phyloP scores from a whole-genome alignment of 78 protist species.

The Diacronema lutheri region DNA sequence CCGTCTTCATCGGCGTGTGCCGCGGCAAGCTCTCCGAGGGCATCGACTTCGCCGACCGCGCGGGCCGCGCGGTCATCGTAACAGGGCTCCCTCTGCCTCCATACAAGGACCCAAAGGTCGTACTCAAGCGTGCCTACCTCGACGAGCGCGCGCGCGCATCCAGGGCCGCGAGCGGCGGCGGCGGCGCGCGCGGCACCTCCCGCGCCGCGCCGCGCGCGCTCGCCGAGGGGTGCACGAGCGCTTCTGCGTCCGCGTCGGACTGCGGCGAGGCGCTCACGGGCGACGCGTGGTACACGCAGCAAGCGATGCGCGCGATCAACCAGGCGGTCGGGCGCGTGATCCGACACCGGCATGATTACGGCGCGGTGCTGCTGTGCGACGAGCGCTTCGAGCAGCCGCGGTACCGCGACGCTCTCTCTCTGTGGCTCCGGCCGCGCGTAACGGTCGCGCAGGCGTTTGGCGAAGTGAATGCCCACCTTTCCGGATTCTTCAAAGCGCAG shows the following conservation, averaged over 20 bases:
- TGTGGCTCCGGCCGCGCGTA: background rate
- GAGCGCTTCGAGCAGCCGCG: background rate
- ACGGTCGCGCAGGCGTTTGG: background rate
- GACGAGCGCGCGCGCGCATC: slow-evolving; percentile 15
- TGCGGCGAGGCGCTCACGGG: slow-evolving; percentile 39
- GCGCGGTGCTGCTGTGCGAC: slow-evolving; percentile 88
- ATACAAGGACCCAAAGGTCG: slow-evolving; percentile 5
- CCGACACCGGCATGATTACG: slow-evolving; percentile 88
- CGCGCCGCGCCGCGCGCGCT: background rate
- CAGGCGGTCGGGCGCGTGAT: slow-evolving; percentile 97
- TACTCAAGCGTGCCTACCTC: slow-evolving; percentile 47
- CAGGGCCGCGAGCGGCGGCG: background rate
- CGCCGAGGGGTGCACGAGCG: background rate
- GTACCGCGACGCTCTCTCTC: background rate
- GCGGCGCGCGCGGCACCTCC: background rate
- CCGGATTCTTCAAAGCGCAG: background rate
- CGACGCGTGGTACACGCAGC: slow-evolving; percentile 73
- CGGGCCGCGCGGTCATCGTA: slow-evolving; percentile 92
- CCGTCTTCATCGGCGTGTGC: slow-evolving; percentile 83
- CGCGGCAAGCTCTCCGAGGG: slow-evolving; percentile 94
- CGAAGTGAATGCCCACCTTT: background rate
- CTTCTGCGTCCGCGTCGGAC: no score
- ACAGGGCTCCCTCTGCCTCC: slow-evolving; percentile 91
- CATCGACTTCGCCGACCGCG: slow-evolving; percentile 85
- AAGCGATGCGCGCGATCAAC: slow-evolving; percentile 92